Percentiles rank a stretch among this genome's conserved stretches.
phyloP scores from a whole-genome alignment of 2,329 filamentous ascomycete species.

The Diaporthe caulivora region DNA sequence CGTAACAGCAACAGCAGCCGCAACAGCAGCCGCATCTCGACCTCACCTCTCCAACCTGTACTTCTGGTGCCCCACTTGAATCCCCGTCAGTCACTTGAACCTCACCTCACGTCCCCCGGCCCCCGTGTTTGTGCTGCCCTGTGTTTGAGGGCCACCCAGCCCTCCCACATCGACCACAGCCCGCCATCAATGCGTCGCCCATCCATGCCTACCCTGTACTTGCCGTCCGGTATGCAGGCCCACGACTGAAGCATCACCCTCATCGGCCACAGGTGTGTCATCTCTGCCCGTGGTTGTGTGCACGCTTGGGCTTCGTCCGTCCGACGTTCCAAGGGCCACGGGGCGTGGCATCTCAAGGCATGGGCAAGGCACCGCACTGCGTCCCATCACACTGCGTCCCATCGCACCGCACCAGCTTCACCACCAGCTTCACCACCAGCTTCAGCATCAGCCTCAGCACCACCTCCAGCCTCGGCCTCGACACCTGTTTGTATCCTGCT shows the following conservation, averaged over 20 bases:
- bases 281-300: not conserved
- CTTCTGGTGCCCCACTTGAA: too few relatives aligned
- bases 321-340: not conserved
- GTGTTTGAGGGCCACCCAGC: constrained; percentile 7
- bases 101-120: not conserved
- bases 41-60: constrained; percentile 6
- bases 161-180: constrained; percentile 8
- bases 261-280: not conserved
- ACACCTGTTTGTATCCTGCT: not conserved
- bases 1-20: too few relatives aligned
- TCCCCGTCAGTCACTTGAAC: too few relatives aligned
- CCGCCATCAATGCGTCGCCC: constrained; percentile 21
- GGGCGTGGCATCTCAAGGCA: not conserved
- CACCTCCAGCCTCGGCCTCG: not conserved
- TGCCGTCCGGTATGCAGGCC: constrained; percentile 26
- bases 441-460: not conserved
- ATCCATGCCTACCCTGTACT: not conserved
- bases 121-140: not conserved
- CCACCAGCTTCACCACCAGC: not conserved
- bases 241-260: constrained; percentile 10
- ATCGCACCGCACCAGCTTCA: not conserved
- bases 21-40: constrained; percentile 23
- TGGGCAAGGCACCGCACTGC: too few relatives aligned
- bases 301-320: constrained; percentile 13
- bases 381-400: not conserved